Percentiles rank a stretch among this genome's conserved stretches.
Conservation (phyloP, 2,329 filamentous ascomycete genomes). For the Diaporthe nobilis region DNA sequence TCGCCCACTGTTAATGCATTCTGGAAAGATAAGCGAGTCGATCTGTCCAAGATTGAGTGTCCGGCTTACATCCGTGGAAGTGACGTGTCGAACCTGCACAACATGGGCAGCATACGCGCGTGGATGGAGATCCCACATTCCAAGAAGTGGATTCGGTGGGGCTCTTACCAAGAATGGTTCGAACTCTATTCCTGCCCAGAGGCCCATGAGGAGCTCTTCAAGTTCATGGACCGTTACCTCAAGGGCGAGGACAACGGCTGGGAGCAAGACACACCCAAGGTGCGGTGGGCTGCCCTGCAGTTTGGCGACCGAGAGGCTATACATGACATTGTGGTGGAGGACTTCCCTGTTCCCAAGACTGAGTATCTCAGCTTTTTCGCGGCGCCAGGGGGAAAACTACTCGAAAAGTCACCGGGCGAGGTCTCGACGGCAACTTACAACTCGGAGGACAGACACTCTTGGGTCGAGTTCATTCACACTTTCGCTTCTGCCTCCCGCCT, state of each 20-base stretch:
- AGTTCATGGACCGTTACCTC: constrained; percentile 61
- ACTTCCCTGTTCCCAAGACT: constrained; percentile 53
- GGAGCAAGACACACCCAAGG: constrained; percentile 59
- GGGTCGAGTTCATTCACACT: constrained; percentile 54
- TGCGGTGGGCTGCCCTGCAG: constrained; percentile 57
- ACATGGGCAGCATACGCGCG: constrained; percentile 53
- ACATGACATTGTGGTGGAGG: constrained; percentile 51
- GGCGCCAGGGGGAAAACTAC: constrained; percentile 35
- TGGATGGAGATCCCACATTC: constrained; percentile 53
- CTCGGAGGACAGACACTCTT: constrained; percentile 48
- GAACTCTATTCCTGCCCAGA: constrained; percentile 56
- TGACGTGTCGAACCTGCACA: constrained; percentile 52
- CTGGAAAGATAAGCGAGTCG: constrained; percentile 56
- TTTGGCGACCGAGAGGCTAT: constrained; percentile 52
- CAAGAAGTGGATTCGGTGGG: constrained; percentile 58
- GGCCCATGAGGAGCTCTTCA: constrained; percentile 53
- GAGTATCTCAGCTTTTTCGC: constrained; percentile 51
- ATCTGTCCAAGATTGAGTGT: constrained; percentile 53
- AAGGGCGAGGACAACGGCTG: constrained; percentile 59
- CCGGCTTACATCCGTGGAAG: constrained; percentile 54
- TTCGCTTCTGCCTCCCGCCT: constrained; percentile 57
- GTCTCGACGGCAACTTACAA: constrained; percentile 47
- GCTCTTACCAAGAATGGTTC: constrained; percentile 59
- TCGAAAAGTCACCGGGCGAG: not conserved
- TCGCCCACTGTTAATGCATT: constrained; percentile 52